Base-by-base conservation (phyloP, 148 eudicot genomes). In the Diospyros lotus region DNA sequence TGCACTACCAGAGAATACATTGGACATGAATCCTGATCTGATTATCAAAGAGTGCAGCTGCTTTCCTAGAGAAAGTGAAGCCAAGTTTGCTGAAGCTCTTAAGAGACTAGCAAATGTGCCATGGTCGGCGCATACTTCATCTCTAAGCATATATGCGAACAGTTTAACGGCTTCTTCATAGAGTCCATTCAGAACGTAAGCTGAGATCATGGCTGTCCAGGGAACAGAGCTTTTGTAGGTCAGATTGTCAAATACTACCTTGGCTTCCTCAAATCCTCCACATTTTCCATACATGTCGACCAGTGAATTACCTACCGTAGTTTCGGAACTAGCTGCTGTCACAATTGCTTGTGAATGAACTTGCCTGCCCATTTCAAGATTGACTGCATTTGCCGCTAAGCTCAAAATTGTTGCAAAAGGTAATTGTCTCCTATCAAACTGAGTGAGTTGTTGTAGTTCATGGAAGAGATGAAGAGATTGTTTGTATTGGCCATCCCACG, bases 231-330 rank as follows among this genome's bases (percentile, higher is more conserved):
- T 86, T 75, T 68, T 81, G 44, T 64, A 59, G 18, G 86, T 77
- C 18, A 88, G 80, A 44, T 77, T 73, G 51, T 68, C 74, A 69
- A 90, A 92, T 62, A 90, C 60, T 63, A 80, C 9, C 50, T 83
- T 77, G 44, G 92, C 94, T 77, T 88, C 89, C 73, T 81, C 80
- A 75, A 85, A 90, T 80, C 72, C 78, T 43, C 82, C 89, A 55
- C 92, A 89, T 88, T 85, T 92, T 18, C 90, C 97, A 76, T 91
- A 91, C 97, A 88, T 92, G 81, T 92, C 94, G 0, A 92, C 82
- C 58, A 92, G 88, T 42, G 94, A 77, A 79, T 90, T 90, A 38
- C 80, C 87, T 45, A 90, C 87, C 75, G 78, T 80, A 75, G 76
- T 60, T 68, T 88, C 91, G 6, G 55, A 66, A 53, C 78, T 68